These are phyloP conservation scores for Brassica carinata DNA, from an alignment of 345 rosid species.

Conservation along the genomic window DNA sequence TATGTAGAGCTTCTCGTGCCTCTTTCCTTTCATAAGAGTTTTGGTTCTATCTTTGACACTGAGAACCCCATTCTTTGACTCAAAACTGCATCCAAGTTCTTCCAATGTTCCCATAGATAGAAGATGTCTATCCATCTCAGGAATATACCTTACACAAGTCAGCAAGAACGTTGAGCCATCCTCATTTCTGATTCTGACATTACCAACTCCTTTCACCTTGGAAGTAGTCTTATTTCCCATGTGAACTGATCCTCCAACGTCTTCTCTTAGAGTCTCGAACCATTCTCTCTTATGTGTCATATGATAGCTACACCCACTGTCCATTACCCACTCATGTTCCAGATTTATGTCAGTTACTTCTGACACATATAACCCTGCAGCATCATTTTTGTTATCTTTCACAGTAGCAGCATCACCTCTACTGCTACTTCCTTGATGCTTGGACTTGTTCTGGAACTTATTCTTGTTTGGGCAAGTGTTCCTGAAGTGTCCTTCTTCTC, in stretches of 20 bases:
- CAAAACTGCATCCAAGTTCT: not conserved
- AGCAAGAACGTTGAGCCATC: not conserved
- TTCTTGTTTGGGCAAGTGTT: no score
- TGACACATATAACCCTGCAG: no score
- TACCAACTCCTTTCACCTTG: not conserved
- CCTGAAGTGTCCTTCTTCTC: no score
- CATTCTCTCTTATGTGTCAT: not conserved
- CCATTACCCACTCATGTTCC: not conserved
- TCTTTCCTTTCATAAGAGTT: not conserved
- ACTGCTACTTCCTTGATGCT: no score
- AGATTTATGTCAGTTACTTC: not conserved
- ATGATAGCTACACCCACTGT: not conserved
- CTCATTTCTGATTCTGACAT: not conserved
- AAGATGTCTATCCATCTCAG: not conserved
- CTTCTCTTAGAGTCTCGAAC: not conserved
- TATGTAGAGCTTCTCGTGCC: no score
- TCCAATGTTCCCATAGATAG: not conserved
- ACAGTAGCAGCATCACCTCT: no score
- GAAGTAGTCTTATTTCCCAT: not conserved
- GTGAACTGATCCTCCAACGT: not conserved
- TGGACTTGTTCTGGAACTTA: no score
- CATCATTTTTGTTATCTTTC: no score
- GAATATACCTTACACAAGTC: not conserved
- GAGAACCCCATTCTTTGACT: not conserved
- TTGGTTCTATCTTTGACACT: not conserved